Evolutionary conservation across 225 moss, liverwort and hornwort species (phyloP).

Genomic region (Pseudoscleropodium purum): DNA sequence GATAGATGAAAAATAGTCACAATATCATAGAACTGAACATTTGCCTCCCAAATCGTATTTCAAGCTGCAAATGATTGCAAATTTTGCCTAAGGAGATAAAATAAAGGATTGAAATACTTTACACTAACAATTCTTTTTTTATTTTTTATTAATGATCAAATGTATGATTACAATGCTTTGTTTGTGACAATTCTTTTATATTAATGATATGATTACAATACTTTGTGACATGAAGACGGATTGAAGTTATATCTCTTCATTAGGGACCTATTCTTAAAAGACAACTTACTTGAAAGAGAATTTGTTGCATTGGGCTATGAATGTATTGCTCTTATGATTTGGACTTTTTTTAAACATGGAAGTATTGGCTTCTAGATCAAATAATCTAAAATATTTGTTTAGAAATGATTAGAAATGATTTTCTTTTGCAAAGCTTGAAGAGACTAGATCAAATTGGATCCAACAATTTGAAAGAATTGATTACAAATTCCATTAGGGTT

Average conservation of each 20-base stretch:
- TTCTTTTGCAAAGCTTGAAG: neutral
- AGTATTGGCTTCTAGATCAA: neutral
- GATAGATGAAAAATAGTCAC: neutral
- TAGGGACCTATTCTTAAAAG: neutral
- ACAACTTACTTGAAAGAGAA: neutral
- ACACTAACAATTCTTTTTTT: too few relatives aligned
- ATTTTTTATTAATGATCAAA: neutral
- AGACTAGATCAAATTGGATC: neutral
- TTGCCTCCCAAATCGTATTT: neutral
- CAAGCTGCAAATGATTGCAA: neutral
- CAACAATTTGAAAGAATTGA: neutral
- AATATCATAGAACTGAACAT: neutral
- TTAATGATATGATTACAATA: neutral
- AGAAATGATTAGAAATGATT: neutral
- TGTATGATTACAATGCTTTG: neutral
- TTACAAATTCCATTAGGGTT: neutral
- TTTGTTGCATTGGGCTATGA: neutral
- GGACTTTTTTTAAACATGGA: neutral
- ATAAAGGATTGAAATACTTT: neutral
- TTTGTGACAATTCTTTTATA: neutral
- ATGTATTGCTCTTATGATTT: neutral
- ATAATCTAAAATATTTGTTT: neutral
- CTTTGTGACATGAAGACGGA: neutral
- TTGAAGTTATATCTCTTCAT: neutral
- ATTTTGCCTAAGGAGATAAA: neutral